These are phyloP conservation scores for Micromonas pusilla DNA, from an alignment of 139 green algal species.

Conservation along the genomic window DNA sequence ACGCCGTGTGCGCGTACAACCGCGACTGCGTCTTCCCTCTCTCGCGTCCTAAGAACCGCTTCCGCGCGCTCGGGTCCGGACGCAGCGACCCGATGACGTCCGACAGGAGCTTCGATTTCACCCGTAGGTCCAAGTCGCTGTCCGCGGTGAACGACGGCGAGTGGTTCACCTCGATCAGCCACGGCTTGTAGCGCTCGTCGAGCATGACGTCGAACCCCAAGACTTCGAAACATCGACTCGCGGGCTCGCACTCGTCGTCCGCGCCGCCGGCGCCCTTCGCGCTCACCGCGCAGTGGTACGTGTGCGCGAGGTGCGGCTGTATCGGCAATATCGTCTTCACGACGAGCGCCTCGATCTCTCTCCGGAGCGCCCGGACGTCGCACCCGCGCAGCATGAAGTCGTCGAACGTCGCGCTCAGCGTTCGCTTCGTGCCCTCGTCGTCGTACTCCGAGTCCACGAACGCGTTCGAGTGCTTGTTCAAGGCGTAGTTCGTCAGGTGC, in stretches of 20 bases:
- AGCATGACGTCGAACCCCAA: constrained; percentile 33
- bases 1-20: too few relatives aligned
- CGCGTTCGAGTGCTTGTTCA: constrained; percentile 50
- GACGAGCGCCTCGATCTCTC: constrained; percentile 37
- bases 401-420: background rate
- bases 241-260: constrained; percentile 52
- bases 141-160: constrained; percentile 62
- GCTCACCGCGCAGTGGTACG: constrained; percentile 43
- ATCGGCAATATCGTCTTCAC: constrained; percentile 54
- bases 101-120: constrained; percentile 28
- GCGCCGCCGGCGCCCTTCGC: constrained; percentile 45
- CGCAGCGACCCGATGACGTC: background rate
- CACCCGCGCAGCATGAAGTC: background rate
- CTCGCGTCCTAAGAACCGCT: too few relatives aligned
- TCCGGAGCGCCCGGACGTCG: background rate
- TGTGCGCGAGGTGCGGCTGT: constrained; percentile 62
- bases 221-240: constrained; percentile 33
- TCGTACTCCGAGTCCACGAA: constrained; percentile 21
- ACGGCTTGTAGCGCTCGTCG: constrained; percentile 31
- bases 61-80: background rate
- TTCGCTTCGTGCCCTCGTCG: background rate
- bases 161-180: constrained; percentile 58
- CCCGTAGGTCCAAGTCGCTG: constrained; percentile 48
- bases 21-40: too few relatives aligned
- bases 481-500: constrained; percentile 70